phyloP scores from a whole-genome alignment of 176 grass and related monocot genomes.

The Oryza glaberrima region DNA sequence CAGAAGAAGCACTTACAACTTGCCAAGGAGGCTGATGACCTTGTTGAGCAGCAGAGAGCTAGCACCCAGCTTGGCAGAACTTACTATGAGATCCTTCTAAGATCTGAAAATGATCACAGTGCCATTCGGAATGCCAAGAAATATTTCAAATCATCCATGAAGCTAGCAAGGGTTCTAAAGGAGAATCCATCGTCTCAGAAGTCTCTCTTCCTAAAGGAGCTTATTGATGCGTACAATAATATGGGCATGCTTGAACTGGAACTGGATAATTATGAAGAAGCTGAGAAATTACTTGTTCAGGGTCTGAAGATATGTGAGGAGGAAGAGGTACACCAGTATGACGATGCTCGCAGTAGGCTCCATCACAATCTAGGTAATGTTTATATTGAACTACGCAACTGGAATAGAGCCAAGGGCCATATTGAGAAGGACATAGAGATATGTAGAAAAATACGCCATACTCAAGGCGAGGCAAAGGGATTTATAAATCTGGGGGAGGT shows the following conservation, averaged over 20 bases:
- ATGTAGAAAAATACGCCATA: slow-evolving; percentile 73
- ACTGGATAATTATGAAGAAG: slow-evolving; percentile 78
- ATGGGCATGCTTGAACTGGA: slow-evolving; percentile 93
- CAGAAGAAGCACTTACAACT: slow-evolving; percentile 95
- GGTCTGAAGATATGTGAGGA: slow-evolving; percentile 92
- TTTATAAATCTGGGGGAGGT: slow-evolving; percentile 88
- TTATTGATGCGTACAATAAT: slow-evolving; percentile 96
- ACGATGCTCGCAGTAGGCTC: slow-evolving; percentile 79
- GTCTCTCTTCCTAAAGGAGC: slow-evolving; percentile 68
- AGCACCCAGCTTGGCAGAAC: slow-evolving; percentile 88
- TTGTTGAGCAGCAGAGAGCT: slow-evolving; percentile 92
- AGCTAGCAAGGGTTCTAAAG: slow-evolving; percentile 61
- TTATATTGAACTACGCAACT: slow-evolving; percentile 73
- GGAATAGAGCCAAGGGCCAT: slow-evolving; percentile 66
- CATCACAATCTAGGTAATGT: slow-evolving; percentile 94
- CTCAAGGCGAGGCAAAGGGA: slow-evolving; percentile 93
- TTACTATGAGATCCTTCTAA: slow-evolving; percentile 80
- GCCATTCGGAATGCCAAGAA: slow-evolving; percentile 89
- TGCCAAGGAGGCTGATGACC: slow-evolving; percentile 78
- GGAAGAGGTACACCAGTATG: slow-evolving; percentile 81
- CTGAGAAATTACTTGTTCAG: slow-evolving; percentile 70
- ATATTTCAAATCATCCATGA: slow-evolving; percentile 82
- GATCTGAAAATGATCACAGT: slow-evolving; percentile 71
- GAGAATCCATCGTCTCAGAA: slow-evolving; percentile 48
- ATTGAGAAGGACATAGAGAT: slow-evolving; percentile 86